Evolutionary conservation across 371 early-diverging fungal genomes (phyloP), one percentile per base, ranked within the genome.

Genomic region (Mucor irregularis): DNA sequence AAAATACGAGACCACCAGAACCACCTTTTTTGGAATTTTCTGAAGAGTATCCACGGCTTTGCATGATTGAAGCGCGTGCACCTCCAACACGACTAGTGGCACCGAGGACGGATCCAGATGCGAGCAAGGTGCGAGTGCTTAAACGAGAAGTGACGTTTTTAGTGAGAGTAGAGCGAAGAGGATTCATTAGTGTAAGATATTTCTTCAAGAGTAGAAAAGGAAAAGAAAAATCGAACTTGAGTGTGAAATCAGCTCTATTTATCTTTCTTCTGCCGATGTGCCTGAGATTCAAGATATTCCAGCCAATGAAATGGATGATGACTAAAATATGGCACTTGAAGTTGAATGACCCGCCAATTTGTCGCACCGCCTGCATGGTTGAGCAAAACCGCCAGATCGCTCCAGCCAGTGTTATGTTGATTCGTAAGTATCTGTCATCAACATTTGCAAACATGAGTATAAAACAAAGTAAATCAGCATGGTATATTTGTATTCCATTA

Each of bases 11-110:
- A 34, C 47, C 33, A 28, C 61, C 66, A 50, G 59, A 64, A 28
- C 64, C 58, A 21, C 67, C 55, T 26, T 66, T 66, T 45, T 66
- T 70, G 17, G 56, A 40, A 21, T 26, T 34, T 25, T 55, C 53
- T 35, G 64, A 35, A 57, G 71, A 35, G 29, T 70, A 66, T 10
- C 45, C 48, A 34, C 67, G 60, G 4, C 30, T 19, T 11, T 58
- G 58, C 39, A 61, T 56, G 2, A 49, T 31, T 14, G 64, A 24
- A 2, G 49, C 28, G 25, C 58, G 61, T 24, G 42, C 33, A 52
- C 35, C 58, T 7, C 51, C 39, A 29, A 48, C 35, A 38, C 56
- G 62, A 31, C 51, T 53, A 21, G 45, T 38, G 14, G 48, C 52
- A 16, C 52, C 52, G 13, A 56, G 34, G 5, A 49, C 17, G 25